phyloP scores from a whole-genome alignment of 352 stramenopile species.

The Globisporangium viniferum region DNA sequence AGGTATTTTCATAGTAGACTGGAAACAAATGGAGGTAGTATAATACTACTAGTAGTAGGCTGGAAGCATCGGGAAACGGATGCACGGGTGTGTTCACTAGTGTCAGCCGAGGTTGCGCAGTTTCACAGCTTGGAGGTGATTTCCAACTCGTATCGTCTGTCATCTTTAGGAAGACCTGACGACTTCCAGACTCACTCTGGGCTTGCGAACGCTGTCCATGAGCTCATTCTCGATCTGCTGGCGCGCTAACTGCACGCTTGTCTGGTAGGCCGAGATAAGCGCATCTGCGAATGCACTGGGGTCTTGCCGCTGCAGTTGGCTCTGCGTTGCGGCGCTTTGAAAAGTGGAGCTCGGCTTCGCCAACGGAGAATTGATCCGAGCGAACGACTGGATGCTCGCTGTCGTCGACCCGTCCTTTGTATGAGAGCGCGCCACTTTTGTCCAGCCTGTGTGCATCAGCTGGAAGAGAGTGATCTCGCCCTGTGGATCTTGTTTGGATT shows the following conservation, averaged over 20 bases:
- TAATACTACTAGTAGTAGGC: too few species aligned
- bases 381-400: constrained; percentile 21
- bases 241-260: constrained; percentile 26
- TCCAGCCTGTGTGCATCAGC: not conserved
- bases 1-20: too few species aligned
- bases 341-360: constrained; percentile 1
- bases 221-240: constrained; percentile 34
- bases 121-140: too few species aligned
- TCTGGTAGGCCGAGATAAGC: constrained; percentile 28
- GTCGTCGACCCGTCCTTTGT: not conserved
- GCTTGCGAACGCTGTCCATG: not conserved
- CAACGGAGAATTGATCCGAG: constrained; percentile 16
- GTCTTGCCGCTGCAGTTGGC: constrained; percentile 22
- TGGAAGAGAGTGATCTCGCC: not conserved
- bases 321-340: not conserved
- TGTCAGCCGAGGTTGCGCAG: too few species aligned
- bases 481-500: not conserved
- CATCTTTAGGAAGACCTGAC: not conserved
- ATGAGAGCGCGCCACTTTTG: not conserved
- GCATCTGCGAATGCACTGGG: constrained; percentile 28
- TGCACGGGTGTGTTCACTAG: too few species aligned
- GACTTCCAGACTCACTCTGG: not conserved
- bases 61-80: too few species aligned
- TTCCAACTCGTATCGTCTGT: too few species aligned
- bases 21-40: too few species aligned